These are phyloP conservation scores for Aspergillus hancockii DNA, from an alignment of 495 filamentous ascomycete genomes.

Conservation along the genomic window DNA sequence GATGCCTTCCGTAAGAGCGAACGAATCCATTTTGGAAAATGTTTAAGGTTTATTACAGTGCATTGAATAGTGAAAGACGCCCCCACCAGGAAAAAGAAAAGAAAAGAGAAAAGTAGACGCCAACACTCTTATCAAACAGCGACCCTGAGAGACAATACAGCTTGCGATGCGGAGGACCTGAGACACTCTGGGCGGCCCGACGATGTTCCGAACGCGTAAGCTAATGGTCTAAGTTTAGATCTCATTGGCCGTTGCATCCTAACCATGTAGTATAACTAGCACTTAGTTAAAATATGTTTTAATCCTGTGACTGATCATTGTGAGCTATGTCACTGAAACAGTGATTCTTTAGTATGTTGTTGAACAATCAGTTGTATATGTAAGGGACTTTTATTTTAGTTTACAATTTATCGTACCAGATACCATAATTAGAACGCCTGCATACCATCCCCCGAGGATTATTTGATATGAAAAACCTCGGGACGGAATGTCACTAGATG, in stretches of 20 bases:
- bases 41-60: background rate
- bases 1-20: conserved; percentile 45
- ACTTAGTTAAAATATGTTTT: too few relatives aligned
- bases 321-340: too few relatives aligned
- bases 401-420: too few relatives aligned
- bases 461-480: too few relatives aligned
- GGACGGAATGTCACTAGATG: too few relatives aligned
- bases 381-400: too few relatives aligned
- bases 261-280: background rate
- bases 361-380: too few relatives aligned
- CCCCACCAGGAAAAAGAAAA: conserved; percentile 28
- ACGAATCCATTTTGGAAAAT: conserved; percentile 43
- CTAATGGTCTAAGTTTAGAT: conserved; percentile 7
- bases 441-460: too few relatives aligned
- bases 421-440: too few relatives aligned
- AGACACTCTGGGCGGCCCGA: conserved; percentile 25
- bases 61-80: background rate
- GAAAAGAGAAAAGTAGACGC: conserved; percentile 7
- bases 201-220: conserved; percentile 29
- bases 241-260: background rate
- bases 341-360: background rate
- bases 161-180: conserved; percentile 26
- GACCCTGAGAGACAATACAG: background rate
- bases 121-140: background rate
- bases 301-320: too few relatives aligned